These are phyloP conservation scores for Suillus ampliporus DNA, from an alignment of 768 basidiomycete species.

Conservation along the genomic window DNA sequence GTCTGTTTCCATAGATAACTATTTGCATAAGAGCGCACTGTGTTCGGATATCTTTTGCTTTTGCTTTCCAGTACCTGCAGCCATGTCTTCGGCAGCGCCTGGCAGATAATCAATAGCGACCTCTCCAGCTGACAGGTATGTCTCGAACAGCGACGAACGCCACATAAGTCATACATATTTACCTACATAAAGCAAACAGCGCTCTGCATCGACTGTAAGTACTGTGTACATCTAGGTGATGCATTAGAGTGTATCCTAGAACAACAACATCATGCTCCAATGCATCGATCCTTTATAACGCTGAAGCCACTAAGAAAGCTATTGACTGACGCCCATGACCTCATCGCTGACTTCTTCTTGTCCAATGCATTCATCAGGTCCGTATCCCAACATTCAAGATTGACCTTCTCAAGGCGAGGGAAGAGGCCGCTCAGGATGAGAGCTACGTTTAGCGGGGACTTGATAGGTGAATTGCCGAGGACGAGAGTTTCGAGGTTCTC, in stretches of 20 bases:
- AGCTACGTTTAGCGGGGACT: slow-evolving; percentile 18
- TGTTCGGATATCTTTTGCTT: slow-evolving; percentile 33
- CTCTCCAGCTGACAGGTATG: slow-evolving; percentile 52
- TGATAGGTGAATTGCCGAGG: slow-evolving; percentile 27
- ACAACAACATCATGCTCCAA: not conserved
- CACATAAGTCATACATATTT: slow-evolving; percentile 68
- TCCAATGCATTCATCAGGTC: slow-evolving; percentile 2
- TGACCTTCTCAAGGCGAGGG: slow-evolving; percentile 24
- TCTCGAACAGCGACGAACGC: slow-evolving; percentile 57
- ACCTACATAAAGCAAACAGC: not conserved
- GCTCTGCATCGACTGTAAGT: not conserved
- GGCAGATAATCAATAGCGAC: slow-evolving; percentile 75
- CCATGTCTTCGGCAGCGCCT: slow-evolving; percentile 28
- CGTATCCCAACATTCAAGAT: slow-evolving; percentile 26
- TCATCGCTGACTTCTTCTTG: not conserved
- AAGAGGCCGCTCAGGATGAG: slow-evolving; percentile 18
- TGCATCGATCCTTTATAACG: not conserved
- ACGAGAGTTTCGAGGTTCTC: slow-evolving; percentile 10
- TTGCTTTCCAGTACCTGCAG: slow-evolving; percentile 20
- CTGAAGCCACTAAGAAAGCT: not conserved
- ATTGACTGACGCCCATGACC: not conserved
- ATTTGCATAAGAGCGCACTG: slow-evolving; percentile 43
- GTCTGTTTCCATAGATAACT: too few relatives aligned
- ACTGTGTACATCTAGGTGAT: not conserved
- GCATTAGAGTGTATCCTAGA: not conserved